Conservation (phyloP, 208 protist genomes). For the Phytomonas sp. region DNA sequence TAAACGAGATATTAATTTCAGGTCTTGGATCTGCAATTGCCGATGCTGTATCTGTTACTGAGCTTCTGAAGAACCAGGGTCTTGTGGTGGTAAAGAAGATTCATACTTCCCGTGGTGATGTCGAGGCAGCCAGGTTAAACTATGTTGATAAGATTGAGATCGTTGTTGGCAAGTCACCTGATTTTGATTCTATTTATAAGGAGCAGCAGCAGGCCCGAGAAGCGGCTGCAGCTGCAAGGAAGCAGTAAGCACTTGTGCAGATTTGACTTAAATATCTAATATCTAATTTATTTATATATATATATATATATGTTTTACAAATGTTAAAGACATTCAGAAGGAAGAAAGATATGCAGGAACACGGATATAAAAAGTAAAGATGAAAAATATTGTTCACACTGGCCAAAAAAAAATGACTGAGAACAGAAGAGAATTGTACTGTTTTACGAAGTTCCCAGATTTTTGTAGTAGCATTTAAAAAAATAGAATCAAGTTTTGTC, state of each 20-base stretch:
- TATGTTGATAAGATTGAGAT: slow-evolving; percentile 82
- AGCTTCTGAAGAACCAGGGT: slow-evolving; percentile 83
- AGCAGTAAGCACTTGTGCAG: slow-evolving; percentile 10
- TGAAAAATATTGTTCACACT: neutral
- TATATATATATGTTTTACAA: slow-evolving; percentile 4
- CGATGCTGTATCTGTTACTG: slow-evolving; percentile 79
- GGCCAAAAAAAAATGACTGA: neutral
- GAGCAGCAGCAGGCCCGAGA: slow-evolving; percentile 69
- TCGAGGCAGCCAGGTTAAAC: slow-evolving; percentile 44
- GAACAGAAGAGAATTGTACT: neutral
- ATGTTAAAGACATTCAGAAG: neutral
- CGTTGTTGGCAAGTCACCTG: slow-evolving; percentile 54
- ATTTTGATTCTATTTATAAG: slow-evolving; percentile 73
- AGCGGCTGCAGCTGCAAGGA: slow-evolving; percentile 17
- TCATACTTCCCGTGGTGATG: slow-evolving; percentile 61
- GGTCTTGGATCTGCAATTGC: slow-evolving; percentile 77
- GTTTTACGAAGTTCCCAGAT: neutral
- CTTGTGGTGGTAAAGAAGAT: slow-evolving; percentile 79
- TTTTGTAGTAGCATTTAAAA: neutral
- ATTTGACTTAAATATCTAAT: neutral
- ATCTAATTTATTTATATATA: slow-evolving; percentile 19
- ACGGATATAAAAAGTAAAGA: neutral
- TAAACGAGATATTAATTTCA: slow-evolving; percentile 58
- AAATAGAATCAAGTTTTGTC: neutral
- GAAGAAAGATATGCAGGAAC: neutral